Conservation (phyloP, 1,139 yeast species). For the Kazachstania sp. region DNA sequence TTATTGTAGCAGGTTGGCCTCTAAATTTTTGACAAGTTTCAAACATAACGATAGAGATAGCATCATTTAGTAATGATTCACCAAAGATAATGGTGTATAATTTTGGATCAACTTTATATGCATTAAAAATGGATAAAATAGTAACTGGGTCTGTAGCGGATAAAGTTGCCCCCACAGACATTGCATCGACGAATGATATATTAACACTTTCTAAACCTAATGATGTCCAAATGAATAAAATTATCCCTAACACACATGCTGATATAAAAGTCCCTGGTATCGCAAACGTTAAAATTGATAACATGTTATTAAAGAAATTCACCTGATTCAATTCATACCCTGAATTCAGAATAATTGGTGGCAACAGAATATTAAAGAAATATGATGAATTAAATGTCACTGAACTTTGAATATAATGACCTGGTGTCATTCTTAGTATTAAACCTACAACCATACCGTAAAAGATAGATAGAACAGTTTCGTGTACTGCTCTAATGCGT, state of each 20-base stretch:
- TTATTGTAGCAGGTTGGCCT: conserved; percentile 68
- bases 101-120: conserved; percentile 98
- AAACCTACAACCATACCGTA: conserved; percentile 96
- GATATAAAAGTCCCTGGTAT: conserved; percentile 95
- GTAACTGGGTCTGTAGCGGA: conserved; percentile 99
- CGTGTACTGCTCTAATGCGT: conserved; percentile 89
- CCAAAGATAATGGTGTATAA: conserved; percentile 95
- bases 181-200: conserved; percentile 89
- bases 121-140: conserved; percentile 88
- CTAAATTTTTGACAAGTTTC: conserved; percentile 97
- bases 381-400: conserved; percentile 92
- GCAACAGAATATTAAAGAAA: conserved; percentile 86
- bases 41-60: conserved; percentile 97
- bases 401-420: conserved; percentile 94
- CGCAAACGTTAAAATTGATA: conserved; percentile 88
- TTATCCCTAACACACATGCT: conserved; percentile 78
- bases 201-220: conserved; percentile 82
- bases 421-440: conserved; percentile 82
- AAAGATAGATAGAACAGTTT: conserved; percentile 89
- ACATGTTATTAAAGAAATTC: conserved; percentile 85
- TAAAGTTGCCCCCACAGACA: conserved; percentile 94
- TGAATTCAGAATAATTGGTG: conserved; percentile 92
- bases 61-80: conserved; percentile 90
- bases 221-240: conserved; percentile 82
- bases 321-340: conserved; percentile 96